Conservation (phyloP, 2,329 filamentous ascomycete species). For the Ophiostoma angusticollis region DNA sequence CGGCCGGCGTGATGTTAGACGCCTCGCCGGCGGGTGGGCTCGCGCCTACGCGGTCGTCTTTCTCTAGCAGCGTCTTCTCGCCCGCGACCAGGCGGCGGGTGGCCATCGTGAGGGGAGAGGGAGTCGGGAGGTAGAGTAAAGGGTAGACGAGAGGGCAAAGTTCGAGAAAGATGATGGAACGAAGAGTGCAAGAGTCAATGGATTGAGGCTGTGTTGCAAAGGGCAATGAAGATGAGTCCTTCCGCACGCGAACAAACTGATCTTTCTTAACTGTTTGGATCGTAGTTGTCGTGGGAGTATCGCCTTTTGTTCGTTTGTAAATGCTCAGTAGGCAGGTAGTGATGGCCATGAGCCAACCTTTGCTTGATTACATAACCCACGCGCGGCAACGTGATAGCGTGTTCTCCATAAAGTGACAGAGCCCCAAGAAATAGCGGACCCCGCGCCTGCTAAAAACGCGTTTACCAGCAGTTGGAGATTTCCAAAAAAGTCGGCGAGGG, state of each 20-base stretch:
- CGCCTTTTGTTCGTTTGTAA: too few species aligned
- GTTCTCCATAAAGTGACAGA: not conserved
- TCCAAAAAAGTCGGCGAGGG: not conserved
- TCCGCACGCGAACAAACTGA: not conserved
- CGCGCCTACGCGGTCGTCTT: constrained; percentile 34
- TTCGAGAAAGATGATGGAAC: not conserved
- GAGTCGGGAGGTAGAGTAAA: not conserved
- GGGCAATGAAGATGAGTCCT: not conserved
- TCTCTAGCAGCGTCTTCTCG: constrained; percentile 54
- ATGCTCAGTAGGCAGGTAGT: too few species aligned
- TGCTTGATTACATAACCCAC: constrained; percentile 5
- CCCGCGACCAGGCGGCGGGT: constrained; percentile 52
- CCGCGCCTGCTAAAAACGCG: constrained; percentile 9
- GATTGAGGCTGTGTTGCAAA: not conserved
- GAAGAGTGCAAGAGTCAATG: too few species aligned
- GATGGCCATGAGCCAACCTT: too few species aligned
- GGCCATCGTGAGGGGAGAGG: constrained; percentile 38
- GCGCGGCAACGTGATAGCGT: constrained; percentile 14
- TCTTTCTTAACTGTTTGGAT: too few species aligned
- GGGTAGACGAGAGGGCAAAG: not conserved
- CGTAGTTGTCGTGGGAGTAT: too few species aligned
- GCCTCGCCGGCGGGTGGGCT: constrained; percentile 35
- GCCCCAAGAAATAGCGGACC: constrained; percentile 9
- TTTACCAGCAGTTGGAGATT: not conserved
- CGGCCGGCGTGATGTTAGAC: constrained; percentile 68